These are phyloP conservation scores for Suillus fuscotomentosus DNA, from an alignment of 768 basidiomycete species.

Conservation along the genomic window DNA sequence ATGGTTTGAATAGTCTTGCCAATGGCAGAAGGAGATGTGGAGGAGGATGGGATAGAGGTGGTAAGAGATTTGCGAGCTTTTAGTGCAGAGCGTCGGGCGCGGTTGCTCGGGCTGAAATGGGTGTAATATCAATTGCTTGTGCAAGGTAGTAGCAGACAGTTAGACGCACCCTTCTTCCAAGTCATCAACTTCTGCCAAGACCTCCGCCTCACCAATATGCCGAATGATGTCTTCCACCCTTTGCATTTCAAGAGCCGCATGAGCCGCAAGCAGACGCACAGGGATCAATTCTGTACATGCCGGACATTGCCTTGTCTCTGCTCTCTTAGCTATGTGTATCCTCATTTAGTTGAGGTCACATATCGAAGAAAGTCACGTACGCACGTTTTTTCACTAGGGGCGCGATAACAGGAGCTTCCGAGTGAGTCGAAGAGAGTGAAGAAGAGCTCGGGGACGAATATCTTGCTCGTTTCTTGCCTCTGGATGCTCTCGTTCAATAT, in stretches of 20 bases:
- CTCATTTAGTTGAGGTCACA: neutral
- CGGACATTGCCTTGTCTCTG: slow-evolving; percentile 74
- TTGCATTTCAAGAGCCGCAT: slow-evolving; percentile 64
- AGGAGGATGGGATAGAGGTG: slow-evolving; percentile 21
- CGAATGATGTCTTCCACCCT: slow-evolving; percentile 67
- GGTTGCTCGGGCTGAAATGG: slow-evolving; percentile 22
- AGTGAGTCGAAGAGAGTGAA: slow-evolving; percentile 35
- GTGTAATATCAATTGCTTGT: slow-evolving; percentile 34
- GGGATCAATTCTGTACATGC: slow-evolving; percentile 74
- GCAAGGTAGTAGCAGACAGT: slow-evolving; percentile 12
- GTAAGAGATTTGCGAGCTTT: slow-evolving; percentile 41
- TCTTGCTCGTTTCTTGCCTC: slow-evolving; percentile 52
- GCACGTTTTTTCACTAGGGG: slow-evolving; percentile 50
- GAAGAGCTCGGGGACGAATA: slow-evolving; percentile 29
- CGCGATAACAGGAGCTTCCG: slow-evolving; percentile 17
- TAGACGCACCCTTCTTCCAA: slow-evolving; percentile 53
- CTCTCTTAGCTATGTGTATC: slow-evolving; percentile 55
- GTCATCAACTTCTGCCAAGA: slow-evolving; percentile 46
- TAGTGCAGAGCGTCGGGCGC: slow-evolving; percentile 42
- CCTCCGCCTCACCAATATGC: slow-evolving; percentile 60
- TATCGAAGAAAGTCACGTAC: slow-evolving; percentile 15
- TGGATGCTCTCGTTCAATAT: slow-evolving; percentile 11
- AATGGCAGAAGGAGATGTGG: slow-evolving; percentile 32
- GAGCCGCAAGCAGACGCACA: slow-evolving; percentile 63
- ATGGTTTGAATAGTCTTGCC: slow-evolving; percentile 60